A percentile compares a stretch with the other conserved stretches of the same genome.
Evolutionary conservation across 768 basidiomycete genomes (phyloP).

Genomic region (Rhizopogon vesiculosus): DNA sequence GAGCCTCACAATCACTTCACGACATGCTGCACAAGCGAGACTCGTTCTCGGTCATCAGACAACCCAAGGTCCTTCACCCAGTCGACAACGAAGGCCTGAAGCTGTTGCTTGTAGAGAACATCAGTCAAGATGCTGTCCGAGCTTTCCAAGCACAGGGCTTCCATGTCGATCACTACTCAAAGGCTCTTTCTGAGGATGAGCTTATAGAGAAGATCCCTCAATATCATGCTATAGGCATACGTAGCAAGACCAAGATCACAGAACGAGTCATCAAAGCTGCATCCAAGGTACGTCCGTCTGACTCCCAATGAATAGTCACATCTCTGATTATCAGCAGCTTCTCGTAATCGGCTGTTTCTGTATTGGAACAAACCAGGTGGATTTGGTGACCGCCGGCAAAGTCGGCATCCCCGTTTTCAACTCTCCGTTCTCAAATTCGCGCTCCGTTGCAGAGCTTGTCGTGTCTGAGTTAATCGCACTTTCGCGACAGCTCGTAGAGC

Average conservation of each 20-base stretch:
- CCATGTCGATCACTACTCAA: constrained; percentile 84
- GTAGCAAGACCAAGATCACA: constrained; percentile 97
- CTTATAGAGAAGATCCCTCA: constrained; percentile 75
- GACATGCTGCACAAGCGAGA: constrained; percentile 40
- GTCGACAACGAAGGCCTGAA: constrained; percentile 76
- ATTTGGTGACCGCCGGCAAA: constrained; percentile 74
- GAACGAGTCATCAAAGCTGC: constrained; percentile 84
- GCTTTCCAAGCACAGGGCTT: constrained; percentile 81
- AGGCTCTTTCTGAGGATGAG: constrained; percentile 90
- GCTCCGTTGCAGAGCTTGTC: constrained; percentile 98
- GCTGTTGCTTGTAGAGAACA: constrained; percentile 90
- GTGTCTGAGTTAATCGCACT: constrained; percentile 90
- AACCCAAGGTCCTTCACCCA: constrained; percentile 73
- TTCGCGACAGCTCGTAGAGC: constrained; percentile 90
- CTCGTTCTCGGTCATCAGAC: constrained; percentile 35
- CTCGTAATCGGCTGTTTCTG: constrained; percentile 98
- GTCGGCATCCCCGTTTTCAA: constrained; percentile 98
- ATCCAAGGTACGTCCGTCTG: constrained; percentile 54
- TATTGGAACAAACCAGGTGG: constrained; percentile 98
- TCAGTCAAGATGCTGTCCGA: constrained; percentile 84
- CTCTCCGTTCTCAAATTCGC: constrained; percentile 97
- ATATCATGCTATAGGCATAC: constrained; percentile 95
- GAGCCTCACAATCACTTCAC: constrained; percentile 32
- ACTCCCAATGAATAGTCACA: background rate
- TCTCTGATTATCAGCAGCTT: constrained; percentile 47